Evolutionary conservation across 139 green algal species (phyloP), one percentile per base, ranked within the genome.

Genomic region (Auxenochlorella pyrenoidosa): DNA sequence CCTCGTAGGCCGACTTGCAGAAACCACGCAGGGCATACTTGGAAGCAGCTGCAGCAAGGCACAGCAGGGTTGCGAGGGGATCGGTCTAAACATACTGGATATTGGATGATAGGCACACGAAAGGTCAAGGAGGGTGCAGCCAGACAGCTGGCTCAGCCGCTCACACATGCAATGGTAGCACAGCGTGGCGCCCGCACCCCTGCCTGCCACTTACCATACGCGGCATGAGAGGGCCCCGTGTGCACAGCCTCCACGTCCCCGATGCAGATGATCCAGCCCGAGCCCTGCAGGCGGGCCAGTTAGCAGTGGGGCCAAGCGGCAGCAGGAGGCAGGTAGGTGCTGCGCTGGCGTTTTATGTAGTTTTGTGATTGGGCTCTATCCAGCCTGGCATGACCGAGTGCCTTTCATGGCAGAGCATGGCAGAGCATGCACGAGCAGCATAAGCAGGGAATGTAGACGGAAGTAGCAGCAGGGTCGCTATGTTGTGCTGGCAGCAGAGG

Each of bases 21-120:
- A 77, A 90, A 51, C 79, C 79, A 3, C 87, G 70, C 38, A 90
- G 84, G 36, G 71, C 87, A n/a, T 78, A 83, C 73, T 88, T 83
- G 84, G 73, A 77, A 13, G 84, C 84, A 24, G 84, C 75, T 81
- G 75, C 44, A 26, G 26, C 21, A 38, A 21, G 68, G 5, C 8
- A 24, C 19, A 19, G 32, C 5, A 75, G 66, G n/a, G n/a, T n/a
- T n/a, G n/a, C n/a, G n/a, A n/a, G n/a, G n/a, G n/a, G n/a, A n/a
- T n/a, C n/a, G n/a, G n/a, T n/a, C n/a, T n/a, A n/a, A n/a, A n/a
- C n/a, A n/a, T n/a, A n/a, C n/a, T n/a, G n/a, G n/a, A n/a, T n/a
- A n/a, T n/a, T n/a, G n/a, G n/a, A n/a, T n/a, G n/a, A n/a, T n/a
- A n/a, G n/a, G n/a, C n/a, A n/a, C n/a, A n/a, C n/a, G n/a, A n/a